Evolutionary conservation across 2,329 filamentous ascomycete species (phyloP).

Genomic region (Colletotrichum australisinense): DNA sequence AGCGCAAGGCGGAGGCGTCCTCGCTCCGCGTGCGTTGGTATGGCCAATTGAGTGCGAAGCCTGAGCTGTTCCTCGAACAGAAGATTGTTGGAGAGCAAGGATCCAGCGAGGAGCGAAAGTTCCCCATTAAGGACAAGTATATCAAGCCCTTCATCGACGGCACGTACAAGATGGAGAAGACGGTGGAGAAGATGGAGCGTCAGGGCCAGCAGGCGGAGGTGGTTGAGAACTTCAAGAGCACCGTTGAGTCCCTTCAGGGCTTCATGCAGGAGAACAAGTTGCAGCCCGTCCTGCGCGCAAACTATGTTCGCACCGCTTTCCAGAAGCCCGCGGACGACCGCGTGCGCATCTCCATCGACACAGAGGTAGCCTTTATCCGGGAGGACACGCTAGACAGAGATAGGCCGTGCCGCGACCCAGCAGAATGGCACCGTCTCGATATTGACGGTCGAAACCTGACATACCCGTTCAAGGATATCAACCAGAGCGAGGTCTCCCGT

Average conservation of each 20-base stretch:
- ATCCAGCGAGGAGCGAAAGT: slow-evolving; percentile 80
- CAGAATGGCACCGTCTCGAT: slow-evolving; percentile 91
- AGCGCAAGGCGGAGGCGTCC: slow-evolving; percentile 78
- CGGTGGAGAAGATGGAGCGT: slow-evolving; percentile 85
- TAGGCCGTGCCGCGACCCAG: slow-evolving; percentile 88
- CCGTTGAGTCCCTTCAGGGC: slow-evolving; percentile 80
- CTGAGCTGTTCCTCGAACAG: slow-evolving; percentile 88
- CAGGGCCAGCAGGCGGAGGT: slow-evolving; percentile 75
- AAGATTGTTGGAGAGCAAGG: slow-evolving; percentile 85
- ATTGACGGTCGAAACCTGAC: slow-evolving; percentile 86
- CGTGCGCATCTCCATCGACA: slow-evolving; percentile 93
- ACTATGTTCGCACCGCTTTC: slow-evolving; percentile 94
- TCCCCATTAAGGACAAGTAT: slow-evolving; percentile 94
- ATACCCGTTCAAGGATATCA: slow-evolving; percentile 88
- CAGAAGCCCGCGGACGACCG: slow-evolving; percentile 94
- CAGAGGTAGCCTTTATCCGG: slow-evolving; percentile 87
- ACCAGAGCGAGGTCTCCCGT: slow-evolving; percentile 88
- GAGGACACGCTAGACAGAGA: slow-evolving; percentile 81
- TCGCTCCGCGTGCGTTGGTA: slow-evolving; percentile 94
- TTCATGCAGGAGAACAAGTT: slow-evolving; percentile 84
- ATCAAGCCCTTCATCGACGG: slow-evolving; percentile 87
- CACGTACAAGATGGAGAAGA: slow-evolving; percentile 93
- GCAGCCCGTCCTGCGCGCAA: slow-evolving; percentile 87
- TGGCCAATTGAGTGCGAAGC: slow-evolving; percentile 81
- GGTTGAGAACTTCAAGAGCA: slow-evolving; percentile 76